Evolutionary conservation across 2,329 filamentous ascomycete genomes (phyloP).

Genomic region (Trichophyton equinum): DNA sequence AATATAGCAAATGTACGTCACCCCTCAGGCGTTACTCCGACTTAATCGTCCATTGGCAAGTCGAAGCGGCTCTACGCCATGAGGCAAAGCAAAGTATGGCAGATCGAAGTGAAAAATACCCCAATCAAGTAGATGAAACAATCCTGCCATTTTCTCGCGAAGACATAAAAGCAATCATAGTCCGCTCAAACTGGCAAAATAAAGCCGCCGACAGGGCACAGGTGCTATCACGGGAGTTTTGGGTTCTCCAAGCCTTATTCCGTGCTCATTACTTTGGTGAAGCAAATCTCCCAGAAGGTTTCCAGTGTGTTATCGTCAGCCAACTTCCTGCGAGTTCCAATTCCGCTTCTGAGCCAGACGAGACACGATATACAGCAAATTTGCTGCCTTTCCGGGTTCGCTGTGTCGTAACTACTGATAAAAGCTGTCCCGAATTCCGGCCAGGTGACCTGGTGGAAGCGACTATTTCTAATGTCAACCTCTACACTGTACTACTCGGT

Average conservation of each 20-base stretch:
- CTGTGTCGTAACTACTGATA: conserved; percentile 12
- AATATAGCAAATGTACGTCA: conserved; percentile 48
- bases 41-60: conserved; percentile 51
- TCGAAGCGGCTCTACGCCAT: conserved; percentile 47
- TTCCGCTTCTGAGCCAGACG: background rate
- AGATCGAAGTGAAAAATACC: conserved; percentile 25
- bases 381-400: conserved; percentile 15
- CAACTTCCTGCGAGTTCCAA: conserved; percentile 22
- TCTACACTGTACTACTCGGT: conserved; percentile 13
- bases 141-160: conserved; percentile 36
- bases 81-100: conserved; percentile 29
- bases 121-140: conserved; percentile 25
- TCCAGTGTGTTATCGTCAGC: conserved; percentile 27
- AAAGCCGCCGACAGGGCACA: conserved; percentile 30
- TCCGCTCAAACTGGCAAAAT: conserved; percentile 32
- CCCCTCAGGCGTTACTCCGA: conserved; percentile 50
- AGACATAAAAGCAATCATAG: conserved; percentile 39
- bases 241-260: conserved; percentile 43
- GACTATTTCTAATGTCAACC: conserved; percentile 12
- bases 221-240: conserved; percentile 31
- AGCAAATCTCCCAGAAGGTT: conserved; percentile 38
- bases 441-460: conserved; percentile 15
- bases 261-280: conserved; percentile 47
- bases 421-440: conserved; percentile 7
- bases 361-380: conserved; percentile 12